Evolutionary conservation across 768 basidiomycete species (phyloP), one percentile per base, ranked within the genome.

Genomic region (Mycena albidolilacea): DNA sequence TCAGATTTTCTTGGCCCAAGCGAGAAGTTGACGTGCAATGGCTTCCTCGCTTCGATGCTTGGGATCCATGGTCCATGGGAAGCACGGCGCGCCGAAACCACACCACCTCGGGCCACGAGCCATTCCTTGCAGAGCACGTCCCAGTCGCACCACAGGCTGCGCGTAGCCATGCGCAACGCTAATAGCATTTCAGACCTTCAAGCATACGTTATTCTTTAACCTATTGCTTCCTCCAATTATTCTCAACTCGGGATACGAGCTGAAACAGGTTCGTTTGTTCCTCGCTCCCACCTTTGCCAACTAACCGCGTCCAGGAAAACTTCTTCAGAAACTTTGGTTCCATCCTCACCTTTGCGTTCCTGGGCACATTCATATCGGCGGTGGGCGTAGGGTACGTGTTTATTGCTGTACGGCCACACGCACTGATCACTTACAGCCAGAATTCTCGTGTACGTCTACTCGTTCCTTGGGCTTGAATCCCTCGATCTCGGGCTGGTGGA

Each of bases 311-410:
- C 9, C 82, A 98, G 95, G 97, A 97, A 84, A 97, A 97, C 86
- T 99, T 99, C 84, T 99, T 99, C 81, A 91, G 97, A 46, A 98
- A 98, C 81, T 99, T 99, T 79, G 97, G 96, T 11, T 97, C 97
- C 37, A 99, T 99, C 76, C 87, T 98, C 55, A 93, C 90, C 0
- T 97, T 97, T 78, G 97, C 97, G 0, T 98, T 99, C 78, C 82
- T 95, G 11, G 98, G 98, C 19, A 99, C 98, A 0, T 97, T 97
- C 79, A 96, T 99, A 77, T 97, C 96, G 1, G 96, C 98, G 39
- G 91, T 99, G 55, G 98, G 97, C 15, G 92, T 99, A 57, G 97
- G 97, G 97, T 97, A 81, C 82, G 94, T 89, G 75, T 10, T 5
- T n/a, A 48, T 48, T 17, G 12, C n/a, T n/a, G 7, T 43, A 17